Base-by-base conservation (phyloP, 345 rosid genomes). In the Dipteronia sinensis region DNA sequence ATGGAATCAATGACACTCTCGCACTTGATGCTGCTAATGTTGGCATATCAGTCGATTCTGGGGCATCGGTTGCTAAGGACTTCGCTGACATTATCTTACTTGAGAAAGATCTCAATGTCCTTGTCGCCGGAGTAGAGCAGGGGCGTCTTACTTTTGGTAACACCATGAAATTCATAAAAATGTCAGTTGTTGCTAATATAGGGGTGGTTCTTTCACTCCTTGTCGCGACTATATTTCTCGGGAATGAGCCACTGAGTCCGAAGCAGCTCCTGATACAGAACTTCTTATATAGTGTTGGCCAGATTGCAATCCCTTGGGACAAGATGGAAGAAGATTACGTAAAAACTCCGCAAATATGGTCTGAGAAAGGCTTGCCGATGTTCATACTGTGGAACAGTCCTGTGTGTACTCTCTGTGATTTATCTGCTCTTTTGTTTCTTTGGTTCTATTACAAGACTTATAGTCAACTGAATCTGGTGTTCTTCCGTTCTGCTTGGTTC, bases 251-350 rank as follows among this genome's bases (percentile, higher is more conserved):
- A 62, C 49, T 87, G 83, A 85, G 86, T 44, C 89, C 93, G 55
- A 86, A 62, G 78, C 93, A 91, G 84, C 96, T 91, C 75, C 86
- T 91, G 8, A 67, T 83, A 22, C 96, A 91, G 75, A 88, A 85
- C 72, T 91, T 91, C 82, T 69, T 87, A 71, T 88, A 83, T 55
- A 85, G 91, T 61, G 81, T 88, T 0, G 91, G 93, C 9, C 92
- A 89, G 83, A 86, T 88, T 10, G 89, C 91, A 2, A 89, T 91
- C 38, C 93, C 95, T 40, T 89, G 93, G 95, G 93, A 91, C 81
- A 89, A 84, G 42, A 77, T 91, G 87, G 93, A 86, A 77, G 93
- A 88, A 76, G 92, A 89, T 23, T 84, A 81, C 56, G 83, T 88
- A 15, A 88, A 83, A 84, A 81, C 62, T 25, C 95, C 95, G 2